phyloP scores from a whole-genome alignment of 768 basidiomycete species.

The Pisolithus marmoratus region DNA sequence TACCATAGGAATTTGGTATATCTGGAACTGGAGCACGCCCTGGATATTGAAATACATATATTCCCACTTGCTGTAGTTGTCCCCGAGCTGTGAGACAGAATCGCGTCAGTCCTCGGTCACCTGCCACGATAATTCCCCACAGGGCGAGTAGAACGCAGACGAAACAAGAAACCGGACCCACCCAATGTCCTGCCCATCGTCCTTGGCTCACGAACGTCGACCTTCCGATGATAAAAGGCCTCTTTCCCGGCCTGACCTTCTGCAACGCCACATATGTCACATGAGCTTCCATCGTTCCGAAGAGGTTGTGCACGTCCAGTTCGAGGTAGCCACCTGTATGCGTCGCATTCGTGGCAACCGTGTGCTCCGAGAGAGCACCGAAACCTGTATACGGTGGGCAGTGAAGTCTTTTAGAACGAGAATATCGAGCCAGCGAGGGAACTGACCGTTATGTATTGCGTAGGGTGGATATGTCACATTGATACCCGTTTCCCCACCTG shows the following conservation, averaged over 20 bases:
- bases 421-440: not conserved
- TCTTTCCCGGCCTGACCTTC: constrained; percentile 47
- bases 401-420: not conserved
- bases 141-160: not conserved
- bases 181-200: constrained; percentile 71
- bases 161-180: constrained; percentile 13
- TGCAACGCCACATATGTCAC: constrained; percentile 56
- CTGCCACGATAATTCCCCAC: not conserved
- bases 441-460: constrained; percentile 63
- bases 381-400: constrained; percentile 30
- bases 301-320: constrained; percentile 65
- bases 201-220: constrained; percentile 67
- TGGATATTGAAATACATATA: constrained; percentile 68
- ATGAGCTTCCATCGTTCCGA: constrained; percentile 66
- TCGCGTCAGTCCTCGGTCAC: not conserved
- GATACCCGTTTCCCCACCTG: constrained; percentile 40
- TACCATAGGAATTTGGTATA: constrained; percentile 80
- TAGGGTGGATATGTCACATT: constrained; percentile 60
- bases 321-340: constrained; percentile 58
- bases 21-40: constrained; percentile 76
- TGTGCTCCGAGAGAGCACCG: constrained; percentile 46
- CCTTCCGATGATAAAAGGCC: constrained; percentile 68
- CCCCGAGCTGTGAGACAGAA: constrained; percentile 47
- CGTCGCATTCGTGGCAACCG: constrained; percentile 67
- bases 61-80: constrained; percentile 71